Conservation (phyloP, 1,139 yeast species). For the Trichomonascaceae sp. region DNA sequence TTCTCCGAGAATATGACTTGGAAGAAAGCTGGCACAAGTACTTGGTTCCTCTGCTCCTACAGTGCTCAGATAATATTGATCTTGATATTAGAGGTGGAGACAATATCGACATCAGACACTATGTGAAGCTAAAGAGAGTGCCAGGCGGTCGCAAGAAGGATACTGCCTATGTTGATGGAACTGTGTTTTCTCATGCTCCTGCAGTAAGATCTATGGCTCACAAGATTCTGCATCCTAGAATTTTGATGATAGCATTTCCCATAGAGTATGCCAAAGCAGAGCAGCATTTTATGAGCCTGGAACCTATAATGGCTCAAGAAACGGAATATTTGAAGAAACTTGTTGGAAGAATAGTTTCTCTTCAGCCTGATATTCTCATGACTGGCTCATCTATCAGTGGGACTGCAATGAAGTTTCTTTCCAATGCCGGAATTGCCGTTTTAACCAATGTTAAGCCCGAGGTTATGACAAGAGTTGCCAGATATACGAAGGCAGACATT, state of each 20-base stretch:
- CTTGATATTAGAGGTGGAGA: conserved; percentile 58
- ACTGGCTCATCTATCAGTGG: conserved; percentile 84
- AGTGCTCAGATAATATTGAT: conserved; percentile 44
- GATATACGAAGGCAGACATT: conserved; percentile 79
- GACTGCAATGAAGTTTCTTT: conserved; percentile 64
- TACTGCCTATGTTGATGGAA: conserved; percentile 64
- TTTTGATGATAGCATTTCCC: conserved; percentile 82
- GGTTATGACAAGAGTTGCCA: conserved; percentile 71
- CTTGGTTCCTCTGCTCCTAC: conserved; percentile 42
- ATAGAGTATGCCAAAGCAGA: conserved; percentile 74
- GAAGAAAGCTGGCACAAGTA: conserved; percentile 48
- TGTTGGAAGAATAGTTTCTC: conserved; percentile 68
- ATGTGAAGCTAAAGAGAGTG: conserved; percentile 77
- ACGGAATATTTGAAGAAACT: conserved; percentile 75
- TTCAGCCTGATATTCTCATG: conserved; percentile 74
- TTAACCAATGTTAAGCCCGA: conserved; percentile 76
- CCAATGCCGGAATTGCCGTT: conserved; percentile 74
- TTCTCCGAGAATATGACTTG: conserved; percentile 49
- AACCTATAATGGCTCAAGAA: conserved; percentile 85
- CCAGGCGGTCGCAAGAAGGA: conserved; percentile 62
- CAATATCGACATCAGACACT: conserved; percentile 78
- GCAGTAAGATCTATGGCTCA: conserved; percentile 80
- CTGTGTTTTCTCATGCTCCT: conserved; percentile 76
- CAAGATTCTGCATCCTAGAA: conserved; percentile 57
- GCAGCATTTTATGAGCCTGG: conserved; percentile 66